Evolutionary conservation across 495 filamentous ascomycete species (phyloP), one percentile per base, ranked within the genome.

Genomic region (Aspergillus steynii): DNA sequence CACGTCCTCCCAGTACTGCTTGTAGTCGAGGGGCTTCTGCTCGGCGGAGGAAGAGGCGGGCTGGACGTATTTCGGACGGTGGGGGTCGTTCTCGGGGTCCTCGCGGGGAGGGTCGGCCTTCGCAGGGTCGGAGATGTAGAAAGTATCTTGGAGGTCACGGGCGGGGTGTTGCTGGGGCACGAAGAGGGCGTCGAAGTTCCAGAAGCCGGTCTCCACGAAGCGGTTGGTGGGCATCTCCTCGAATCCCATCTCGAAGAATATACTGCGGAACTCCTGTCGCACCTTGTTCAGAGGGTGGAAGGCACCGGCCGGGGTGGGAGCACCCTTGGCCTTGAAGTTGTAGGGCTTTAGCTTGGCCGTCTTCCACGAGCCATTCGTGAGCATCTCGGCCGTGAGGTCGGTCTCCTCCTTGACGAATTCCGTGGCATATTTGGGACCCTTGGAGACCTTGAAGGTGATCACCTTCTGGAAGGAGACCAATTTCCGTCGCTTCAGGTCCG

Each of bases 121-220:
- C 28, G 84, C 75, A 8, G 94, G 95, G 65, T 98, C 94, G 51
- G 92, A 92, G 68, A 97, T 93, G 79, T 96, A 98, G 83, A 98
- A 97, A 60, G 95, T 99, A 71, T 98, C 93, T 83, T 97, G 95
- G 42, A 96, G 80, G 69, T 97, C 95, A 66, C 95, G 91, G 61
- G 95, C 93, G 34, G 94, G 95, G 73, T 97, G 95, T 82, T 97
- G 94, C 77, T 99, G 95, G 29, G 93, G 93, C 27, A 99, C 92
- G 78, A 92, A 97, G 59, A 99, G 93, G 48, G 93, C 87, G 66
- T 98, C 95, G 74, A 98, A 98, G 76, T 97, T 97, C 90, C 94
- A 99, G 87, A 97, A 97, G 46, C 93, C 93, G 26, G 92, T 93
- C 80, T 99, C 95, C 60, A 97, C 93, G 71, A 87, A 95, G 67